Base-by-base conservation (phyloP, 2,329 filamentous ascomycete species). In the Fonsecaea multimorphosa region DNA sequence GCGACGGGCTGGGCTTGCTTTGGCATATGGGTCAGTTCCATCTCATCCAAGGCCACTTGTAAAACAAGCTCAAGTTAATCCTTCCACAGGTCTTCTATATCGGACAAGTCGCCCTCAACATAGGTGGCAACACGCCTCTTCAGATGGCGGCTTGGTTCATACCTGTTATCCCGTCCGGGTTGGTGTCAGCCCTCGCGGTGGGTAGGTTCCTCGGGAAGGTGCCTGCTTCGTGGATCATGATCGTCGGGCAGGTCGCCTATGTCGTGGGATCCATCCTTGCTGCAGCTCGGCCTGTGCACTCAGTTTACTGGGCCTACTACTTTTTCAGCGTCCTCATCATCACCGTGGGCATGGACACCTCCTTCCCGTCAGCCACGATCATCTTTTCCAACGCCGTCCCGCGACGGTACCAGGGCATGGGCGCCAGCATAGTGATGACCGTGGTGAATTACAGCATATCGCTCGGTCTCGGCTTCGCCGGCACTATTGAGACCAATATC, bases 361-460 rank as follows among this genome's bases (percentile, higher is more conserved):
- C 81, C 1, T 89, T 89, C 70, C 88, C 88, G 0, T 84, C 87
- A 0, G 86, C 85, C 0, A 88, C 83, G 0, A 73, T 90, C 12
- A 82, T 90, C 34, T 78, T 91, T 11, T 85, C 83, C 34, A 84
- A 89, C 68, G 78, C 78, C 3, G 78, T 83, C 24, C 70, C 75
- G 8, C 76, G 78, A 32, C 74, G 82, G 58, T 79, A 83, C 59
- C 83, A 85, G 68, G 84, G 83, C 4, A 78, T 85, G n/a, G 82
- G 82, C 2, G 83, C 82, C 0, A 85, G 82, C n/a, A 73, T 91
- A 6, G 85, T 90, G 34, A 87, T 84, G 64, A 90, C 87, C 0
- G 80, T 89, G 9, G 85, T 91, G 67, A 90, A 91, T 74, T 91
- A 91, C 72, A 84, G 84, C 64, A 89, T 91, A 38, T 86, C 86